Base-by-base conservation (phyloP, 2,329 filamentous ascomycete genomes). In the Talaromyces sp. region DNA sequence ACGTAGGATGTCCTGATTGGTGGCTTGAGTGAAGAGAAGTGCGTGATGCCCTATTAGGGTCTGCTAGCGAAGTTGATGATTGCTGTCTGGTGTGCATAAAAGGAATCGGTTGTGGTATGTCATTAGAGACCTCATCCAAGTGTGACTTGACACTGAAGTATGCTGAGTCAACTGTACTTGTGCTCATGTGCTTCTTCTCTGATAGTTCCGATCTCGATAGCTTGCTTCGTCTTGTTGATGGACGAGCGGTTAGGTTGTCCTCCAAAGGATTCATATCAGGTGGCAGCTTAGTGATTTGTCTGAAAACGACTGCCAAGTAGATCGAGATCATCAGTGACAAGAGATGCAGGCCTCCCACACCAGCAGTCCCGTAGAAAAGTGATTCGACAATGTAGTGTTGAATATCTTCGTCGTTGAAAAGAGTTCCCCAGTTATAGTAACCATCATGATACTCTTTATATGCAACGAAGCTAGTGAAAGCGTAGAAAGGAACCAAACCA, bases 211-310 rank as follows among this genome's bases (percentile, higher is more conserved):
- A 86, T 69, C 86, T 87, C 74, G 91, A 93, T 73, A 90, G 87
- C 82, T 93, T 93, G 47, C 62, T 54, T 16, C 56, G 56, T 24
- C 61, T 50, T 19, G 59, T 56, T 79, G 96, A 92, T 77, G 69
- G 76, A 73, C 79, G 83, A 65, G 91, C 88, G 1, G 93, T 97
- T 65, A 96, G 81, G 72, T 94, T 89, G 69, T 91, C 87, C 75
- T 97, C 93, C 14, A 98, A 83, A 1, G 94, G 94, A 75, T 98
- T 98, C 90, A 97, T 92, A 73, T 98, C 94, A 0, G 94, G 93
- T 6, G 94, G 94, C 75, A 97, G 85, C 22, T 84, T 82, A 5
- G 88, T 84, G 71, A 98, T 97, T 73, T 90, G 90, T 47, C 89
- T 87, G 86, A 97, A 98, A 70, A 90, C 86, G 61, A 91, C 75